A percentile compares a stretch with the other conserved stretches of the same genome.
phyloP scores from a whole-genome alignment of 1,284 basidiomycete species.

The Cystobasidium pallidum region DNA sequence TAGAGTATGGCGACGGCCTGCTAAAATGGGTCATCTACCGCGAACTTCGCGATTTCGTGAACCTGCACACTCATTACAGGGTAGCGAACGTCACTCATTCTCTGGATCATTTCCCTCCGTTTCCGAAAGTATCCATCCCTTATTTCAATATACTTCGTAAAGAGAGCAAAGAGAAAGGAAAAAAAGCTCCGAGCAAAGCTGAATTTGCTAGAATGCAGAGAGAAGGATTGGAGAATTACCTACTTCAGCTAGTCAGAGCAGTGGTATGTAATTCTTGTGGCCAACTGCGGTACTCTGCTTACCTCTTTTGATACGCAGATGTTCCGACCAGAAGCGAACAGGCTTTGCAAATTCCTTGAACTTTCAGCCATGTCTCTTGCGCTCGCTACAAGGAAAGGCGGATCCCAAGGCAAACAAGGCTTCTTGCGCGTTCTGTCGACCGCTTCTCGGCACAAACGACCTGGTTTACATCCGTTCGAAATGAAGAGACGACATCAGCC shows the following conservation, averaged over 20 bases:
- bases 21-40: conserved; percentile 96
- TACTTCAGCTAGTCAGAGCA: conserved; percentile 82
- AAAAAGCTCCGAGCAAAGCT: conserved; percentile 63
- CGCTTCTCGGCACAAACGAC: conserved; percentile 55
- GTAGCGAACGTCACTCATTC: conserved; percentile 69
- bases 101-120: conserved; percentile 74
- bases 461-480: conserved; percentile 59
- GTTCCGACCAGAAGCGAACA: conserved; percentile 93
- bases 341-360: conserved; percentile 92
- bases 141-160: conserved; percentile 74
- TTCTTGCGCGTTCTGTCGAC: conserved; percentile 66
- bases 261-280: conserved; percentile 65
- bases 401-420: conserved; percentile 82
- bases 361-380: conserved; percentile 84
- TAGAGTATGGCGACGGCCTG: conserved; percentile 92
- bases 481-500: conserved; percentile 73
- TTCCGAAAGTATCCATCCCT: conserved; percentile 81
- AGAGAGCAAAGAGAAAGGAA: conserved; percentile 55
- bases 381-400: conserved; percentile 79
- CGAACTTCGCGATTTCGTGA: conserved; percentile 88
- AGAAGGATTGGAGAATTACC: conserved; percentile 82
- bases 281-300: background rate
- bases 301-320: conserved; percentile 65
- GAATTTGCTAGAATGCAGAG: conserved; percentile 81
- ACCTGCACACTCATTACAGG: conserved; percentile 86